Base-by-base conservation (phyloP, 257 asterid species). In the Anisodus acutangulus region DNA sequence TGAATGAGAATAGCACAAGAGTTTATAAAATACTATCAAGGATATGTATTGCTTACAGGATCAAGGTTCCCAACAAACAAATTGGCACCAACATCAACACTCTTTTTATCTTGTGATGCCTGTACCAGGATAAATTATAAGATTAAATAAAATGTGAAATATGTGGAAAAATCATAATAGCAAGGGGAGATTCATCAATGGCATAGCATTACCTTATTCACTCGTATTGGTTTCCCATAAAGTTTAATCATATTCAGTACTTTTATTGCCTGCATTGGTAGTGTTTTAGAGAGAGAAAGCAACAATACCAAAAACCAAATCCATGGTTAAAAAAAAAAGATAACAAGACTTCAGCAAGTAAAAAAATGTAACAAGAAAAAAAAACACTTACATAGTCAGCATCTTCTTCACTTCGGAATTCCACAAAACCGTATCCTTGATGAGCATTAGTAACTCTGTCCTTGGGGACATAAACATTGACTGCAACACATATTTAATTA, bases 91-190 rank as follows among this genome's bases (percentile, higher is more conserved):
- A 94, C 97, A 88, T 96, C 99, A 84, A 92, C 97, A 85, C 95
- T 94, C 90, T 94, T 94, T 90, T 96, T 96, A 89, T 94, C 98
- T 90, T 94, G 99, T 82, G 99, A 94, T 70, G 99, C 98, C 99
- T 96, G 87, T 58, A 79, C 49, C 51, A 79, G 62, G 79, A 86
- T 74, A 84, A 35, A 22, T 53, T 26, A 53, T 43, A 13, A 81
- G 78, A 63, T 45, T 45, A 68, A 26, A 58, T 15, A 31, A n/a
- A 68, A 53, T 35, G 55, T 51, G 12, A 53, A 58, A 9, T 17
- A 47, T 8, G 26, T 11, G 58, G 3, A 11, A 70, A 37, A 49
- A 54, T 15, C 67, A 81, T 16, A 53, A 85, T 31, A 62, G 47
- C 37, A 39, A 55, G 37, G 79, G 76, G n/a, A 76, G 4, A 26